Base-by-base conservation (phyloP, 257 asterid species). In the Leonotis leonurus region DNA sequence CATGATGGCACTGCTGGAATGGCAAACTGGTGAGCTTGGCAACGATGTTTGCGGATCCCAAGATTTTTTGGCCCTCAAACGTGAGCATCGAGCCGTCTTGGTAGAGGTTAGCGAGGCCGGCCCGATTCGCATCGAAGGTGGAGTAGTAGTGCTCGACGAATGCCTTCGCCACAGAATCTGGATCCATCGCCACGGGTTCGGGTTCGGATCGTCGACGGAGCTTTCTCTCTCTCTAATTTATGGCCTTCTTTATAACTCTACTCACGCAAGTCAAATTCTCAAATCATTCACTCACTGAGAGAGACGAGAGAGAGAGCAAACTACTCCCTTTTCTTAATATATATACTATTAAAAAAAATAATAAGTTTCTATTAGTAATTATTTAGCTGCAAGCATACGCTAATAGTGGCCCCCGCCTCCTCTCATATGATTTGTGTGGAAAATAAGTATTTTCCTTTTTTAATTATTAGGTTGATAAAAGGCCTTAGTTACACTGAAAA, bases 81-180 rank as follows among this genome's bases (percentile, higher is more conserved):
- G 83, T 82, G 41, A 82, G 72, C 88, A 82, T 82, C 51, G 88
- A 82, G 1, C 65, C 79, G 1, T 82, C 85, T 37, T 82, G 88
- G 45, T 82, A 82, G 10, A 79, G 79, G 62, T 64, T 64, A 0
- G 81, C 83, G 12, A 82, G 83, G n/a, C 77, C 82, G 49, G 83
- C 70, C 62, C 88, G 83, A 68, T 73, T 77, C 48, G 62, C 67
- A 46, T 82, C 88, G 78, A 82, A 82, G 22, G 81, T 82, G n/a
- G 88, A 65, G 75, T 82, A 82, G 77, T 82, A 82, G 78, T 82
- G 88, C 44, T 78, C 88, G 3, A 82, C 88, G 68, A 82, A 82
- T 8, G 88, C 85, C 79, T 79, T 82, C 2, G 88, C 61, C 22
- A 82, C 83, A 29, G 88, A 67, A 71, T 82, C 88, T 49, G 85